phyloP scores from a whole-genome alignment of 1,284 basidiomycete species.

The Athelia sp. region DNA sequence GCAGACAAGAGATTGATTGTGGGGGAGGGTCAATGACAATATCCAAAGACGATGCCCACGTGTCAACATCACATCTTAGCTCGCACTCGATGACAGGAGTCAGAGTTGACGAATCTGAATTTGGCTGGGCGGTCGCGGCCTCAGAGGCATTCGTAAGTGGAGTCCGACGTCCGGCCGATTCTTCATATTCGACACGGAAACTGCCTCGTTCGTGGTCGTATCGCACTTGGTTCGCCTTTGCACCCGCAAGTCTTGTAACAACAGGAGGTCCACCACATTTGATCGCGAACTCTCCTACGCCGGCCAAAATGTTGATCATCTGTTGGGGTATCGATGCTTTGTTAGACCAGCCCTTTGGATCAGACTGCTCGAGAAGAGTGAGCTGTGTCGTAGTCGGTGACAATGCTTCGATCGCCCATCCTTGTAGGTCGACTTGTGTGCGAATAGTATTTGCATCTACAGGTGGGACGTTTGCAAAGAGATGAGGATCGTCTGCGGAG shows the following conservation, averaged over 20 bases:
- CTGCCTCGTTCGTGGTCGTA: slow-evolving; percentile 88
- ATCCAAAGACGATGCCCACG: slow-evolving; percentile 85
- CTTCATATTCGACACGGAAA: slow-evolving; percentile 85
- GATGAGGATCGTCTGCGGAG: slow-evolving; percentile 83
- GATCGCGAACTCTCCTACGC: slow-evolving; percentile 92
- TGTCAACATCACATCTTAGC: slow-evolving; percentile 89
- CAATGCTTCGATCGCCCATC: slow-evolving; percentile 94
- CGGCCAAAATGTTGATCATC: slow-evolving; percentile 85
- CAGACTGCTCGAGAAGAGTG: slow-evolving; percentile 94
- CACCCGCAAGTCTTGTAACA: slow-evolving; percentile 80
- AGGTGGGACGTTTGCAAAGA: slow-evolving; percentile 80
- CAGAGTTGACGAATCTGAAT: slow-evolving; percentile 7
- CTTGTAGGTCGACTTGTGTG: slow-evolving; percentile 92
- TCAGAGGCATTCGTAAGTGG: slow-evolving; percentile 17
- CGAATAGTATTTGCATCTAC: slow-evolving; percentile 78
- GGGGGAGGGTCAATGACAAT: slow-evolving; percentile 95
- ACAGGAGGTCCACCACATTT: slow-evolving; percentile 93
- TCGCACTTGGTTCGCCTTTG: slow-evolving; percentile 64
- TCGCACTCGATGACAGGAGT: slow-evolving; percentile 83
- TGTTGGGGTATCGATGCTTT: slow-evolving; percentile 90
- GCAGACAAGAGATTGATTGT: slow-evolving; percentile 76
- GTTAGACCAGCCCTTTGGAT: slow-evolving; percentile 96
- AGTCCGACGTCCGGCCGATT: slow-evolving; percentile 48
- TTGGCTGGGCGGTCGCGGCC: slow-evolving; percentile 10
- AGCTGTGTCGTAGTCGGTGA: slow-evolving; percentile 94